Conservation (phyloP, 805 yeast species). For the Saturnispora sanitii region DNA sequence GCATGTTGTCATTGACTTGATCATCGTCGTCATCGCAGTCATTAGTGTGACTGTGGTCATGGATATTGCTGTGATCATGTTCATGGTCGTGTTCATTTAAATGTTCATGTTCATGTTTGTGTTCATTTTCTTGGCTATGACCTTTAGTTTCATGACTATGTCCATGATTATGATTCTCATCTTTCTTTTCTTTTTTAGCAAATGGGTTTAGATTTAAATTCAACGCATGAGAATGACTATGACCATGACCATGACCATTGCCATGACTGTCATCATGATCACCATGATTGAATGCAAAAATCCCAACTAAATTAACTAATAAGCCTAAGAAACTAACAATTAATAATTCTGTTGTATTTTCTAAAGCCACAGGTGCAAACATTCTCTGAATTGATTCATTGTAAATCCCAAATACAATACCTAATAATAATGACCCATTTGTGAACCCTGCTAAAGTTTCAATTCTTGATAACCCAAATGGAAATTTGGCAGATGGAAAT, state of each 20-base stretch:
- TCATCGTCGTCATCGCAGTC: conserved; percentile 22
- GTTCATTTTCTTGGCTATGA: neutral
- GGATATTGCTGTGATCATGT: neutral
- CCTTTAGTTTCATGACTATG: too few species aligned
- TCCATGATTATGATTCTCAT: neutral
- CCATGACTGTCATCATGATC: conserved; percentile 27
- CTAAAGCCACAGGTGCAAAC: conserved; percentile 63
- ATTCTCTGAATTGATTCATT: conserved; percentile 81
- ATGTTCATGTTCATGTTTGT: conserved; percentile 3
- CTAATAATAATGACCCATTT: conserved; percentile 79
- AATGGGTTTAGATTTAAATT: conserved; percentile 11
- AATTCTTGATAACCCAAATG: conserved; percentile 76
- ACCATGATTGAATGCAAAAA: conserved; percentile 74
- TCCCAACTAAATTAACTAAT: conserved; percentile 82
- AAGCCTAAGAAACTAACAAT: conserved; percentile 81
- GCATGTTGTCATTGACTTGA: conserved; percentile 65
- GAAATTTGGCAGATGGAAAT: conserved; percentile 38
- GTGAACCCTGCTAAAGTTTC: conserved; percentile 94
- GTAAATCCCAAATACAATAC: conserved; percentile 80
- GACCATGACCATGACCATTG: conserved; percentile 21
- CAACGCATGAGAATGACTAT: conserved; percentile 22
- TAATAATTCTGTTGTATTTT: conserved; percentile 73
- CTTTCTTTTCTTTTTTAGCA: neutral
- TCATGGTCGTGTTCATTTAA: neutral
- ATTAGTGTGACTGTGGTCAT: neutral